Base-by-base conservation (phyloP, 2,329 filamentous ascomycete genomes). In the Calonectria honghensis region DNA sequence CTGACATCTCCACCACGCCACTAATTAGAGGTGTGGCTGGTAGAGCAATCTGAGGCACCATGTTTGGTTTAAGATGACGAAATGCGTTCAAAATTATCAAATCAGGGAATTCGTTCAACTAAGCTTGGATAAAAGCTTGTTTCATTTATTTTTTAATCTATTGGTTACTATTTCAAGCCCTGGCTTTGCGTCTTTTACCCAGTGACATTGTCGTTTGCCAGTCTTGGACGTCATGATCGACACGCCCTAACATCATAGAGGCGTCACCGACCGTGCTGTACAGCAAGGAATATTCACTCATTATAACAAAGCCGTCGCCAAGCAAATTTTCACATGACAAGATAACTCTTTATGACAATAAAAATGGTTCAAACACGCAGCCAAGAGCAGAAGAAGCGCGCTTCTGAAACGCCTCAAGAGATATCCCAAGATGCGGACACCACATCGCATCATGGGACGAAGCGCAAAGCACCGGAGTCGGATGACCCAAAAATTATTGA, bases 211-310 rank as follows among this genome's bases (percentile, higher is more conserved):
- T 6, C 57, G 11, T 39, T 41, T 18, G 35, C 57, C 10, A 63
- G 57, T 63, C 57, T 41, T 63, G 14, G 7, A 63, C 57, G 57
- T 63, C 57, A 63, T 63, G 57, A 63, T 63, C 57, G 35, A 16
- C 57, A 24, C 13, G 14, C n/a, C 10, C 18, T 24, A 41, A n/a
- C 57, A 63, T 63, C 57, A 63, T 63, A 16, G n/a, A 29, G 35
- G 57, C 35, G 57, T 41, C 57, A 63, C 37, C 37, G 20, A 20
- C 14, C 14, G 18, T 16, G 37, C 6, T 29, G 1, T 37, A 41
- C 32, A 9, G 9, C 35, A 39, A 20, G 27, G 20, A 63, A 41
- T n/a, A 31, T 29, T 31, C 1, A 13, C 10, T 63, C 1, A 13
- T 18, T 39, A 48, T 39, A 24, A 20, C 16, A 29, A 9, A 41